Conservation (phyloP, 2,329 filamentous ascomycete genomes). For the Dothistroma septosporum region DNA sequence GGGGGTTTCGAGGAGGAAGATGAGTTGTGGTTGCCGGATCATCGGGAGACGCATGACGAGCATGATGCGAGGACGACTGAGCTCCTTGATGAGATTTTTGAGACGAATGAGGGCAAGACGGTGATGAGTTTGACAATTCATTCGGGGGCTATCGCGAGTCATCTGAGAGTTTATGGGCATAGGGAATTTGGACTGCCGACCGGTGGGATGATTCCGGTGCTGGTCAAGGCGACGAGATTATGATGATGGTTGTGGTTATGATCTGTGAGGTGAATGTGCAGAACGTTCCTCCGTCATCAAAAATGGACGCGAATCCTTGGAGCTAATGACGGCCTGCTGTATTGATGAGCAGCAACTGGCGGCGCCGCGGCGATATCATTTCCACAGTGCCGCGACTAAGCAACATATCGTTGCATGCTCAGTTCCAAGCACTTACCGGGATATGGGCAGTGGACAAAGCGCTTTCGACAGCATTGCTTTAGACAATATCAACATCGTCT, state of each 20-base stretch:
- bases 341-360: too few relatives aligned
- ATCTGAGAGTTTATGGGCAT: slow-evolving; percentile 47
- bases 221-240: slow-evolving; percentile 41
- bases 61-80: slow-evolving; percentile 19
- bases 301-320: too few relatives aligned
- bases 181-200: slow-evolving; percentile 46
- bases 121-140: slow-evolving; percentile 56
- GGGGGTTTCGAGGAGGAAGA: slow-evolving; percentile 58
- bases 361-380: too few relatives aligned
- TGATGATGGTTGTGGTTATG: neutral
- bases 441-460: too few relatives aligned
- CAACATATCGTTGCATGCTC: too few relatives aligned
- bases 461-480: neutral
- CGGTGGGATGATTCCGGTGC: slow-evolving; percentile 50
- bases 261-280: too few relatives aligned
- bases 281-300: too few relatives aligned
- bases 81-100: slow-evolving; percentile 54
- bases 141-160: slow-evolving; percentile 55
- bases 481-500: neutral
- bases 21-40: slow-evolving; percentile 42
- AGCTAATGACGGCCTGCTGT: too few relatives aligned
- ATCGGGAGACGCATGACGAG: slow-evolving; percentile 23
- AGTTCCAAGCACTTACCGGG: too few relatives aligned
- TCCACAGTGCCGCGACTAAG: too few relatives aligned
- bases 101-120: slow-evolving; percentile 39